A percentile compares a stretch with the other conserved stretches of the same genome.
Evolutionary conservation across 2,329 filamentous ascomycete species (phyloP).

Genomic region (Paraphoma sp.): DNA sequence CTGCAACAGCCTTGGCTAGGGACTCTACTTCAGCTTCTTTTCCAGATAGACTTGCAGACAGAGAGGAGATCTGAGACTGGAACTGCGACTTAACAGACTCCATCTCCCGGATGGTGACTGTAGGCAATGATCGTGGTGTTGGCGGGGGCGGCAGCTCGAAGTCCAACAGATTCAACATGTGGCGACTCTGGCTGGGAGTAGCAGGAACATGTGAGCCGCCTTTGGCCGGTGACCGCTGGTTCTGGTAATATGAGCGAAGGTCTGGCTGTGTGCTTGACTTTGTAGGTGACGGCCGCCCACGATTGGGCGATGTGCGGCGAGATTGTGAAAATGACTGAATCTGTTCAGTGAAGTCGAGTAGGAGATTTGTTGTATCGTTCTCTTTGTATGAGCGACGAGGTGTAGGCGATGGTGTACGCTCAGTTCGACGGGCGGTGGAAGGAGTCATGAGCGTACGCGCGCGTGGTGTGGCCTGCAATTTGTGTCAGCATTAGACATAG

Average conservation of each 20-base stretch:
- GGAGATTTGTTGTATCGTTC: constrained; percentile 74
- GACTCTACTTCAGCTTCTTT: constrained; percentile 91
- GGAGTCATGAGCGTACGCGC: constrained; percentile 55
- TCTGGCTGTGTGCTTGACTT: constrained; percentile 59
- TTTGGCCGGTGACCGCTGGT: constrained; percentile 42
- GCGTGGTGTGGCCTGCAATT: constrained; percentile 41
- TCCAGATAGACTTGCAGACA: constrained; percentile 88
- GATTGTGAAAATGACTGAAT: constrained; percentile 61
- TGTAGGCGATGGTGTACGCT: constrained; percentile 58
- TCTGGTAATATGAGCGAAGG: constrained; percentile 52
- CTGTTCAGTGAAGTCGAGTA: constrained; percentile 89
- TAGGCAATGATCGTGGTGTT: constrained; percentile 89
- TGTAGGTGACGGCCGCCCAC: constrained; percentile 56
- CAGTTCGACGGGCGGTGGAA: constrained; percentile 53
- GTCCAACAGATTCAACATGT: constrained; percentile 63
- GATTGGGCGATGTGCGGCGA: constrained; percentile 45
- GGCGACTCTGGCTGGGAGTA: constrained; percentile 41
- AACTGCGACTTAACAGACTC: constrained; percentile 92
- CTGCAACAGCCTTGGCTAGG: constrained; percentile 83
- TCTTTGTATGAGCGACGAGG: constrained; percentile 58
- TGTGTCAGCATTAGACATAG: constrained; percentile 8
- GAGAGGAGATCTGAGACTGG: constrained; percentile 90
- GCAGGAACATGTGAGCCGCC: constrained; percentile 31
- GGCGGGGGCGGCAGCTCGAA: constrained; percentile 94
- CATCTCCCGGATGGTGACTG: constrained; percentile 88